Conservation (phyloP, 495 filamentous ascomycete genomes). For the Penicillium riverlandense region DNA sequence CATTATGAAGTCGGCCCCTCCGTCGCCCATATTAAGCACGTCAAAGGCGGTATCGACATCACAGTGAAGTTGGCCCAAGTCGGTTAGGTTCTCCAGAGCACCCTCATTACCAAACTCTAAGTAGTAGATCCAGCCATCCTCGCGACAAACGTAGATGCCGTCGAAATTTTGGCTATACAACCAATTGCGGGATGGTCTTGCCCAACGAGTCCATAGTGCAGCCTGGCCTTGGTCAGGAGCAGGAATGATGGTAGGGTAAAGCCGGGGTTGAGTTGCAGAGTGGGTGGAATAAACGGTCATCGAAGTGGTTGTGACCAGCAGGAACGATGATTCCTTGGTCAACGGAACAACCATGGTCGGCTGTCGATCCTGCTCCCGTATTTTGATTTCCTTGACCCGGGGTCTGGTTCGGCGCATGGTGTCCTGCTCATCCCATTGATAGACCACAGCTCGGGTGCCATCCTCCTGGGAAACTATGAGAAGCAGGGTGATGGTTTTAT, state of each 20-base stretch:
- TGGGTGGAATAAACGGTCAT: conserved; percentile 54
- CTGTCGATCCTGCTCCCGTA: conserved; percentile 54
- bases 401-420: conserved; percentile 28
- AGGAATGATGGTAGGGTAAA: conserved; percentile 23
- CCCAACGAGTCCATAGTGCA: conserved; percentile 56
- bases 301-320: conserved; percentile 50
- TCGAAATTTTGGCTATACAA: conserved; percentile 54
- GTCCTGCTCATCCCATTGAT: conserved; percentile 61
- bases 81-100: conserved; percentile 27
- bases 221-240: conserved; percentile 20
- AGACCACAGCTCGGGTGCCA: conserved; percentile 57
- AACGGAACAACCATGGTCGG: conserved; percentile 65
- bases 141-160: conserved; percentile 69
- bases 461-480: conserved; percentile 57
- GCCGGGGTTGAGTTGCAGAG: conserved; percentile 26
- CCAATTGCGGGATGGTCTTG: conserved; percentile 57
- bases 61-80: conserved; percentile 33
- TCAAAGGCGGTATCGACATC: conserved; percentile 41
- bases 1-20: conserved; percentile 66
- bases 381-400: conserved; percentile 32
- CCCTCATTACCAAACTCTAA: conserved; percentile 52
- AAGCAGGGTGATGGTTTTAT: conserved; percentile 65
- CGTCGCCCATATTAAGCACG: conserved; percentile 39
- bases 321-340: conserved; percentile 54
- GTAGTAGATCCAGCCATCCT: conserved; percentile 68